A percentile compares a stretch with the other conserved stretches of the same genome.
Conservation (phyloP, 2,329 filamentous ascomycete genomes). For the Karstenula rhodostoma region DNA sequence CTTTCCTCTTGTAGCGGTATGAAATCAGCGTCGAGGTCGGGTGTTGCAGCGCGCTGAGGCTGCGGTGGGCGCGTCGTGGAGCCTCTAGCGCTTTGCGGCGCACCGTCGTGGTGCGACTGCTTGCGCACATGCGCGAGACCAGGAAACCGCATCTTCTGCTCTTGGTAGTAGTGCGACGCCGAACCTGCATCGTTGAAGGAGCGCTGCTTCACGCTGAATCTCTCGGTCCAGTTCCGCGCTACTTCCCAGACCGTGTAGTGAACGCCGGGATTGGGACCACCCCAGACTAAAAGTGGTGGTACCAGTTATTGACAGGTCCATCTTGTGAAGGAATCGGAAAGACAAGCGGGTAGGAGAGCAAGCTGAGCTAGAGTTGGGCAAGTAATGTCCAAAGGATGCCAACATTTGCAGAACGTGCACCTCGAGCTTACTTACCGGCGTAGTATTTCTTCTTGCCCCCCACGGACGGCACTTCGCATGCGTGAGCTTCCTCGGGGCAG, state of each 20-base stretch:
- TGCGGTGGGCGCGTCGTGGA: neutral
- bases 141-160: neutral
- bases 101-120: neutral
- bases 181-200: neutral
- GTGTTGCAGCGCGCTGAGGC: neutral
- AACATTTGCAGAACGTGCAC: too few species aligned
- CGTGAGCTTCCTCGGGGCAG: slow-evolving; percentile 1
- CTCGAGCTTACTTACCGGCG: neutral
- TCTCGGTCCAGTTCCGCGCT: neutral
- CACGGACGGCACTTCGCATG: neutral
- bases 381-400: too few species aligned
- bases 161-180: neutral
- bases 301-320: too few species aligned
- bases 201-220: neutral
- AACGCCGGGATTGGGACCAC: slow-evolving; percentile 6
- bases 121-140: neutral
- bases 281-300: neutral
- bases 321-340: too few species aligned
- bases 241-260: slow-evolving; percentile 6
- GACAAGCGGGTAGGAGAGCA: too few species aligned
- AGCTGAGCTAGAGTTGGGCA: too few species aligned
- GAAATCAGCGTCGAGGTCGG: neutral
- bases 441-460: neutral
- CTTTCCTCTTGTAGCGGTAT: neutral
- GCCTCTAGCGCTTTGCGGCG: neutral